Evolutionary conservation across 148 eudicot genomes (phyloP), one percentile per base, ranked within the genome.

Genomic region (Vaccinium vitisidaea): DNA sequence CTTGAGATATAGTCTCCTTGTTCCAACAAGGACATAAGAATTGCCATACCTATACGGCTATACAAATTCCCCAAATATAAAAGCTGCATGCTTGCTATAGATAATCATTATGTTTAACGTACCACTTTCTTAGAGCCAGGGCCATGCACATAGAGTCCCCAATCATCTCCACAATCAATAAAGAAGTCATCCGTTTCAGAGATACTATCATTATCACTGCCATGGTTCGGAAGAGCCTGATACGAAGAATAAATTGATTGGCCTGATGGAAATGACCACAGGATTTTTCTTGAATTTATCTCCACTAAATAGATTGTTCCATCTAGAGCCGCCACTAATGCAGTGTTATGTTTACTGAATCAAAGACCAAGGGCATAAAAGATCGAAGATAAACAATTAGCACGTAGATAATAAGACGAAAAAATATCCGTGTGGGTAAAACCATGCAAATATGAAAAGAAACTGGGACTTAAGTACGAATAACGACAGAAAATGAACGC

Each of bases 211-310:
- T 86, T 88, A 43, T 87, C 92, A 58, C 69, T 84, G 63, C 88
- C 89, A 73, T 86, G 90, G 74, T 77, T 81, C 7, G 86, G 13
- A 75, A 94, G 90, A 82, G 89, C 88, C 63, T 92, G 98, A 88
- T 90, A 92, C 8, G 99, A 96, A 75, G 89, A 88, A 87, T 96
- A 93, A 83, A 96, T 92, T 50, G 94, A 90, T 43, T 91, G 88
- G 58, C 98, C 99, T 75, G 98, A 92, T 58, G 95, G 77, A 84
- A 92, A 94, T 83, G 99, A 96, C 99, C 99, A 96, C 27, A 92
- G 79, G 63, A 91, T 85, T 87, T 92, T 92, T 88, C 88, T 82
- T 56, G 95, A 88, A 83, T 91, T 90, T 80, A 83, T 89, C 63
- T 94, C 94, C 77, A 96, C 77, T 48, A 94, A 88, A 87, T 93